These are phyloP conservation scores for Neofusicoccum cordaticola DNA, from an alignment of 2,329 filamentous ascomycete species.

Conservation along the genomic window DNA sequence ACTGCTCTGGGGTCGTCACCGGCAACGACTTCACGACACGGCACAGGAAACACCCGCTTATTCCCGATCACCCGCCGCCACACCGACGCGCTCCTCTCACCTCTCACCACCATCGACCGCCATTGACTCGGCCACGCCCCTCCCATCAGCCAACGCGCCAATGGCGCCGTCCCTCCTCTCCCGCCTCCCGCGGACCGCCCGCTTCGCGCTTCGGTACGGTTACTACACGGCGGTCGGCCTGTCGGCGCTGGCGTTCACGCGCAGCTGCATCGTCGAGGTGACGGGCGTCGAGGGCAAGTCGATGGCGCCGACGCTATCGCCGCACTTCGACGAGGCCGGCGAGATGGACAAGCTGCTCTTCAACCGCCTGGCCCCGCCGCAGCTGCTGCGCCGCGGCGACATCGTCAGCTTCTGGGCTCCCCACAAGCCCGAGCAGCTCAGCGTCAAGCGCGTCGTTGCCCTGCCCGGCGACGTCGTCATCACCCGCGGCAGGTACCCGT, in stretches of 20 bases:
- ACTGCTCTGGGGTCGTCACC: background rate
- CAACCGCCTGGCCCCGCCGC: slow-evolving; percentile 26
- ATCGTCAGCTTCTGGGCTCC: slow-evolving; percentile 53
- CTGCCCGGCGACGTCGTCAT: slow-evolving; percentile 74
- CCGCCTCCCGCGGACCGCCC: background rate
- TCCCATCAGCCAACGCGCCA: background rate
- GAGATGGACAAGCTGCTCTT: slow-evolving; percentile 39
- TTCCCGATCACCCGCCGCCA: background rate
- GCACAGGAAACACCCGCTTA: too few relatives aligned
- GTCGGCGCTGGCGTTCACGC: background rate
- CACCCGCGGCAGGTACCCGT: slow-evolving; percentile 31
- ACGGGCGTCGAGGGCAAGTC: slow-evolving; percentile 36
- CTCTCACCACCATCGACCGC: background rate
- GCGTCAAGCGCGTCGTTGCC: slow-evolving; percentile 80
- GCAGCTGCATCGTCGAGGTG: slow-evolving; percentile 2
- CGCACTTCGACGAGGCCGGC: slow-evolving; percentile 39
- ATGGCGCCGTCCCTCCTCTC: background rate
- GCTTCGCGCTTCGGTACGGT: background rate
- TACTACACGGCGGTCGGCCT: background rate
- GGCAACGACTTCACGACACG: background rate
- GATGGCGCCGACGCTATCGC: slow-evolving; percentile 48
- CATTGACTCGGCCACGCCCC: background rate
- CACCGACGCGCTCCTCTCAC: background rate
- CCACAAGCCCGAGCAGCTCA: slow-evolving; percentile 63
- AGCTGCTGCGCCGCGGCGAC: slow-evolving; percentile 41